Base-by-base conservation (phyloP, 148 eudicot species). In the Arbutus unedo region DNA sequence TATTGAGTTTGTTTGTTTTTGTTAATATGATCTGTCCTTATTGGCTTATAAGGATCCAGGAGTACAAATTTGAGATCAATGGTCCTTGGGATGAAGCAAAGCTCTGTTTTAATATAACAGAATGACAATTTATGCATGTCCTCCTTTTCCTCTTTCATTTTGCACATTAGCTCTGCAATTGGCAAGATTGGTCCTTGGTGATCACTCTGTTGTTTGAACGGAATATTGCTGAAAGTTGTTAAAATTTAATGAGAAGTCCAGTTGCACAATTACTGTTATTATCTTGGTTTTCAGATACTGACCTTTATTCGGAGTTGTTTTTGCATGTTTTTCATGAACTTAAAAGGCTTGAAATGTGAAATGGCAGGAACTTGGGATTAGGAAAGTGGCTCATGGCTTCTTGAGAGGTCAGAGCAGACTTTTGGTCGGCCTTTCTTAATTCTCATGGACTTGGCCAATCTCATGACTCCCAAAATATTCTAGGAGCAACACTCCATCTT, bases 1-100 rank as follows among this genome's bases (percentile, higher is more conserved):
- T 96, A 83, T 80, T 93, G 83, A 83, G 91, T 77, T 81, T 91
- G 82, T 84, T 93, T 86, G 88, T 91, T 79, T 93, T 92, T 76
- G 87, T 95, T 51, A 95, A 90, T 62, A 82, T 95, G 83, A 89
- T 93, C 16, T 92, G 98, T 70, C 99, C 99, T 71, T 96, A 92
- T 85, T 96, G 71, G 71, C 71, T 66, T 66, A 66, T 66, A 66
- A 66, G 71, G 71, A 66, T 66, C 10, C 71, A 66, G 16, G 71
- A 66, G 71, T 66, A 66, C 71, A 66, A 66, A 16, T 66, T 66
- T 66, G 71, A 66, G 71, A 66, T 66, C 71, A 66, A 66, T 66
- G 71, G 71, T 11, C 71, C 71, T 66, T 66, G 71, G 71, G 71
- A 66, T 66, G 71, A 66, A 66, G 71, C 71, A 25, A 66, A 66